Conservation (phyloP, 495 filamentous ascomycete genomes). For the Pseudevernia furfuracea region DNA sequence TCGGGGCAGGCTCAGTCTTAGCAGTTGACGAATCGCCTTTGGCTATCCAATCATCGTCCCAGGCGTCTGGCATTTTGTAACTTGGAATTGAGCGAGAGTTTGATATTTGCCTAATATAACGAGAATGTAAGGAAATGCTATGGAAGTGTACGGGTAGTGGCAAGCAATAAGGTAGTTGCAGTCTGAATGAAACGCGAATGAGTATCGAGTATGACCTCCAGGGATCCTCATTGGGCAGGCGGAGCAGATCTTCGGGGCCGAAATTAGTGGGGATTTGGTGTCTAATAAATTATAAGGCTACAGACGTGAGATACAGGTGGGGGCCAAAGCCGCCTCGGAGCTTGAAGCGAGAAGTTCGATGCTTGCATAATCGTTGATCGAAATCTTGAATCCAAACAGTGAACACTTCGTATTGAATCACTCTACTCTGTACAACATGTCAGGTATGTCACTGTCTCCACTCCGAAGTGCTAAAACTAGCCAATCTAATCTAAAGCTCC, state of each 20-base stretch:
- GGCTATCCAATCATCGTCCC: conserved; percentile 86
- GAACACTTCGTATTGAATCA: too few relatives aligned
- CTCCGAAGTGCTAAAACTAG: not conserved
- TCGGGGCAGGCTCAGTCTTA: conserved; percentile 16
- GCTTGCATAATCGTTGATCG: not conserved
- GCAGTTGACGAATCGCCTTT: conserved; percentile 52
- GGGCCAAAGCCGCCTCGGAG: not conserved
- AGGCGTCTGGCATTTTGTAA: conserved; percentile 61
- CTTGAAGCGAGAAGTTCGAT: not conserved
- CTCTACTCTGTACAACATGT: too few relatives aligned
- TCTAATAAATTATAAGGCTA: too few relatives aligned
- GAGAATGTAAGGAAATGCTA: not conserved
- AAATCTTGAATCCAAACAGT: not conserved
- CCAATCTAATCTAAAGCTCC: not conserved
- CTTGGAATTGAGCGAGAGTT: conserved; percentile 23
- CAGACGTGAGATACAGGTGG: too few relatives aligned
- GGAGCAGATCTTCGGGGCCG: not conserved
- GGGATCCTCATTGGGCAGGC: not conserved
- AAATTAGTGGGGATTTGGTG: not conserved
- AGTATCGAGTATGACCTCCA: not conserved
- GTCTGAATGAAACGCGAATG: too few relatives aligned
- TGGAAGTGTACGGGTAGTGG: too few relatives aligned
- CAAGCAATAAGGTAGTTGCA: too few relatives aligned
- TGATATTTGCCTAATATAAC: not conserved
- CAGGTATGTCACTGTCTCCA: conserved; percentile 8